Base-by-base conservation (phyloP, 192 early-diverging fungal genomes). In the Coemansia guatemalensis region DNA sequence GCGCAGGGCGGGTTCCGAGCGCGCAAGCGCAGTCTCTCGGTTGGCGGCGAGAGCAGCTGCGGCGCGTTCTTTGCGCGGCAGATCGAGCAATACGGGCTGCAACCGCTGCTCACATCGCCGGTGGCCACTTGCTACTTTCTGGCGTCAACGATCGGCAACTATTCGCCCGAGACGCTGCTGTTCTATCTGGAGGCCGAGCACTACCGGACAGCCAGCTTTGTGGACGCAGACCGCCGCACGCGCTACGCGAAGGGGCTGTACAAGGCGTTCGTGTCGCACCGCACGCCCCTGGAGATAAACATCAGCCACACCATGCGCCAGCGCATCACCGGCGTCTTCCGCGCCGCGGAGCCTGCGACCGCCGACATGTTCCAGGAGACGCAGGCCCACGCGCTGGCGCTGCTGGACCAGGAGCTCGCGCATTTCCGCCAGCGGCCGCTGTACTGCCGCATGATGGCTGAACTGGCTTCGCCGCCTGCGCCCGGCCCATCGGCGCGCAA, bases 11-110 rank as follows among this genome's bases (percentile, higher is more conserved):
- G 56, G 14, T 80, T 74, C 41, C 71, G 77, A 4, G 61, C 71
- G 11, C 77, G 77, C 52, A 81, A 81, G 59, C 78, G 78, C 26
- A 81, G 78, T 53, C 51, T 81, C 32, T 81, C 78, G 7, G 78
- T 81, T 3, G 78, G 78, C 35, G 78, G 78, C 47, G 78, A 81
- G 49, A 61, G 59, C 35, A 57, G 35, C 32, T 75, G 78, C 59
- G 50, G 54, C 30, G 73, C 54, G 24, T 81, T 81, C 26, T 81
- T 69, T 58, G 73, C 63, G 22, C 65, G 78, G 25, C 78, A 81
- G 53, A 71, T 81, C 30, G 78, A 81, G 44, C 68, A 72, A 63
- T 81, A 81, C 53, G 78, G 78, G 26, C 66, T 81, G 55, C 65
- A 67, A 61, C 48, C 78, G 29, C 53, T 81, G 66, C 59, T 81